These are phyloP conservation scores for Brassica balearica DNA, from an alignment of 441 rosid genomes.

Conservation along the genomic window DNA sequence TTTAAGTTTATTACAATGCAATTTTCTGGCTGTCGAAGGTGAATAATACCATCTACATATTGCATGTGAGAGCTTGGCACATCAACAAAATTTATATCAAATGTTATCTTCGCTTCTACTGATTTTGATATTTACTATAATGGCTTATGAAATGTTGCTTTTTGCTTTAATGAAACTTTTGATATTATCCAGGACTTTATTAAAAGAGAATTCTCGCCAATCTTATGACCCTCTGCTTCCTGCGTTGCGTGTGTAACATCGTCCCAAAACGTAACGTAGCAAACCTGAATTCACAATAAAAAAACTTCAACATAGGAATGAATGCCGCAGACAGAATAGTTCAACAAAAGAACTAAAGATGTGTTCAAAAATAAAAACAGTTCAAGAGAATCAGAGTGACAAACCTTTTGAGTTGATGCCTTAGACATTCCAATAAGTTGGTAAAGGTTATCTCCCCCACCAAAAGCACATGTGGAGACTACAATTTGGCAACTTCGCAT, in stretches of 20 bases:
- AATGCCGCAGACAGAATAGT: neutral
- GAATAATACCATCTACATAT: too few species aligned
- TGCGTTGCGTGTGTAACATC: slow-evolving; percentile 81
- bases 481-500: slow-evolving; percentile 73
- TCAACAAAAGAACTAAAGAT: neutral
- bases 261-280: slow-evolving; percentile 98
- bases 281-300: slow-evolving; percentile 64
- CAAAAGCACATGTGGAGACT: slow-evolving; percentile 96
- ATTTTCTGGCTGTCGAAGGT: too few species aligned
- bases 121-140: neutral
- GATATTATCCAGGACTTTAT: neutral
- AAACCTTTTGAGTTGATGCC: slow-evolving; percentile 72
- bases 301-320: neutral
- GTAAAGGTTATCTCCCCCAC: slow-evolving; percentile 98
- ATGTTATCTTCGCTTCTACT: neutral
- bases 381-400: slow-evolving; percentile 12
- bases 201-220: slow-evolving; percentile 51
- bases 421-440: slow-evolving; percentile 89
- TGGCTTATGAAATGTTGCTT: neutral
- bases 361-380: neutral
- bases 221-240: slow-evolving; percentile 62
- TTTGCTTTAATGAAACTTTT: neutral
- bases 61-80: too few species aligned
- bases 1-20: too few species aligned
- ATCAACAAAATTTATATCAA: too few species aligned